Evolutionary conservation across 2,329 filamentous ascomycete genomes (phyloP), one percentile per base, ranked within the genome.

Genomic region (Trichoderma atrobrunneum): DNA sequence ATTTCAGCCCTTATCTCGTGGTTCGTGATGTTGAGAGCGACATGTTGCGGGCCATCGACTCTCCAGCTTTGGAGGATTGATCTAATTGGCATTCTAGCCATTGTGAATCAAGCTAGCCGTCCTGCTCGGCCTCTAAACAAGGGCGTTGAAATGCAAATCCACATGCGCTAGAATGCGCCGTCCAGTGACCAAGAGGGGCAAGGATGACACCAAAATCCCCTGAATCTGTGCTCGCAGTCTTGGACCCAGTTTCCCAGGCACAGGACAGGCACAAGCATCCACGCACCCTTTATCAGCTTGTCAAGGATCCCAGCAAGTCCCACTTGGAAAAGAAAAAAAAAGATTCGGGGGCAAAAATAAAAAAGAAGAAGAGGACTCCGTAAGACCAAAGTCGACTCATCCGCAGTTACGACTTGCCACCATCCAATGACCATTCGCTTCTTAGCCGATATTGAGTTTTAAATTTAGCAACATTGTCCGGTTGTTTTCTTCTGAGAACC

Each of bases 131-230:
- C 32, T 56, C 4, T n/a, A 21, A n/a, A 26, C 7, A 18, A 39
- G 48, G 26, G 48, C 51, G n/a, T 51, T 39, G 51, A 39, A 39
- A 26, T 11, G 51, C 30, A 57, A 21, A 28, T 26, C 64, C 64
- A 60, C 57, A 60, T 60, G 57, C 30, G 51, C 64, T 67, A 67
- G 48, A 67, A 30, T 32, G 21, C 64, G 64, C 64, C 64, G 64
- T 57, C 64, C 18, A 18, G 21, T 28, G 16, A n/a, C 34, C 51
- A 67, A 67, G 64, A 67, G 64, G 64, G 64, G 32, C 64, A 14
- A 57, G 64, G 54, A 68, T 68, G 65, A 59, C 57, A 39, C 65
- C 65, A 59, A 36, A 34, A 56, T 68, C 65, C 54, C 65, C 65
- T 68, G 65, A 68, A 39, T 68, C 64, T 60, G 34, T 60, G 54